A percentile compares a stretch with the other conserved stretches of the same genome.
These are phyloP conservation scores for Priceomyces carsonii DNA, from an alignment of 805 yeast species.

Conservation along the genomic window DNA sequence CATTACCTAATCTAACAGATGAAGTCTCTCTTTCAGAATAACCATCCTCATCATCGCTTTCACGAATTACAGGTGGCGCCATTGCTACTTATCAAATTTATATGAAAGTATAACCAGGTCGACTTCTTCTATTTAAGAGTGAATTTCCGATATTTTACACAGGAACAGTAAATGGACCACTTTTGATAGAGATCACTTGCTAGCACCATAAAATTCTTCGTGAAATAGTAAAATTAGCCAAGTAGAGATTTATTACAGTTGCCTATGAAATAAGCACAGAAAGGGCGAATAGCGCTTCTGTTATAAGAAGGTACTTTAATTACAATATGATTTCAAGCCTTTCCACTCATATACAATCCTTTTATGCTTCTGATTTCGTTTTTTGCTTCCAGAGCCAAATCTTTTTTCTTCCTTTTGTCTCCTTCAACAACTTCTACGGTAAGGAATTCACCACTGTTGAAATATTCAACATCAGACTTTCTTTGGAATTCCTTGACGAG, in stretches of 20 bases:
- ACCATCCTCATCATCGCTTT: constrained; percentile 14
- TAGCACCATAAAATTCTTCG: too few relatives aligned
- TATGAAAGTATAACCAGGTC: too few relatives aligned
- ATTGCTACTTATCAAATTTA: neutral
- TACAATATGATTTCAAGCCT: too few relatives aligned
- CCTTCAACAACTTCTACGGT: constrained; percentile 12
- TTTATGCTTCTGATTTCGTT: constrained; percentile 42
- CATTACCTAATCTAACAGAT: constrained; percentile 10
- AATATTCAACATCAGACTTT: constrained; percentile 34
- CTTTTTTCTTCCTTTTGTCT: constrained; percentile 12
- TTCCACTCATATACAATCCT: constrained; percentile 47
- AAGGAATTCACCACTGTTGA: constrained; percentile 33
- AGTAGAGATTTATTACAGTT: too few relatives aligned
- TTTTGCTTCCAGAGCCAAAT: constrained; percentile 34
- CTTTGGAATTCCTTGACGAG: constrained; percentile 36
- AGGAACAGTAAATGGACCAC: too few relatives aligned
- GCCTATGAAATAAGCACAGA: too few relatives aligned
- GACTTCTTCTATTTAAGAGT: too few relatives aligned
- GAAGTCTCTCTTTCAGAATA: constrained; percentile 9
- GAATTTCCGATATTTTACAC: too few relatives aligned
- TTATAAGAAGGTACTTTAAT: too few relatives aligned
- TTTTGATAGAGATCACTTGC: too few relatives aligned
- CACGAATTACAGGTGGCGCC: constrained; percentile 13
- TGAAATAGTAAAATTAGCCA: too few relatives aligned
- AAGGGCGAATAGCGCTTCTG: too few relatives aligned